Evolutionary conservation across 345 rosid genomes (phyloP), one percentile per base, ranked within the genome.

Genomic region (Trapa bicornis): DNA sequence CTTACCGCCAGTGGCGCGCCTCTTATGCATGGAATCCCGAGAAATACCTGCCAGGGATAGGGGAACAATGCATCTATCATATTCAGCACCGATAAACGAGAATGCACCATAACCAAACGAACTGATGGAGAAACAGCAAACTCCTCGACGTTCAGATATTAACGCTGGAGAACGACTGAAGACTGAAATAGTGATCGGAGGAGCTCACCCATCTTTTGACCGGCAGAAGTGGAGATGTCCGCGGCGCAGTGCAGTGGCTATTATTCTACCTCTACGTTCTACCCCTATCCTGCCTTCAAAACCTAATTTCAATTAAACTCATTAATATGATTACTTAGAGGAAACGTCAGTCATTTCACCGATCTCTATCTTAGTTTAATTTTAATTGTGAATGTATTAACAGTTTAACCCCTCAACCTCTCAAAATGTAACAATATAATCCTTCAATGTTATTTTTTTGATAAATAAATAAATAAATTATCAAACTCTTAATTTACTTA

Each of bases 1-100:
- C 78, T 89, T 89, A 73, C 96, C 93, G 35, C 96, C 96, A 60
- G 96, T 87, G 79, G 93, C 96, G 70, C 96, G 89, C 73, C 96
- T 84, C 86, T 89, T 89, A 85, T 87, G 93, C 91, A 85, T 85
- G 11, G 88, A 87, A 78, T 89, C 93, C 77, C 91, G 91, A 68
- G 93, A 89, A 38, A 89, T 87, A 72, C 93, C 96, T 85, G 71
- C 35, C 35, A 22, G 29, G 29, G 29, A 22, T 22, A 22, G 29
- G 29, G 0, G 29, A 22, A 22, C 29, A 22, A 22, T 22, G 29
- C 29, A 22, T 22, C 29, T 22, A 22, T 22, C 29, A 22, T 22
- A 22, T 22, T 22, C 29, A 0, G 29, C 29, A 0, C 29, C 29
- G 29, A 22, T 22, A 22, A 22, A 22, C 29, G 29, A 22, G 29